A percentile compares a stretch with the other conserved stretches of the same genome.
These are phyloP conservation scores for Cystofilobasidium ferigula DNA, from an alignment of 768 basidiomycete genomes.

Conservation along the genomic window DNA sequence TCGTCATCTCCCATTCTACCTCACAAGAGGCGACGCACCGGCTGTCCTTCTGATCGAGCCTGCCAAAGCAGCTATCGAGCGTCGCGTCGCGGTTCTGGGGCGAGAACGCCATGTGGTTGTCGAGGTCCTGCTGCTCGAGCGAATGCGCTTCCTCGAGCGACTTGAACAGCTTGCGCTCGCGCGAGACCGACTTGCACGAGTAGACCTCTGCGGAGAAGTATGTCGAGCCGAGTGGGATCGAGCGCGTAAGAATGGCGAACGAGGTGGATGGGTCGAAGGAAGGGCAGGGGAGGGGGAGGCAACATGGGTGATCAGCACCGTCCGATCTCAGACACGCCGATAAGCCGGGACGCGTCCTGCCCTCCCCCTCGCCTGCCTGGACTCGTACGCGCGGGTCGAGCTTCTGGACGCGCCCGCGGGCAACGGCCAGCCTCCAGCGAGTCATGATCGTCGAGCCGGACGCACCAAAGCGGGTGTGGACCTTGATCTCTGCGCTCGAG, in stretches of 20 bases:
- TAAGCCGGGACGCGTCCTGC: not conserved
- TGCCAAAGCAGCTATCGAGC: conserved; percentile 25
- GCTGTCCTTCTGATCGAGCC: conserved; percentile 23
- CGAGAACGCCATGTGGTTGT: conserved; percentile 26
- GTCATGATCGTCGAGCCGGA: conserved; percentile 36
- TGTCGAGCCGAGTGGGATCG: not conserved
- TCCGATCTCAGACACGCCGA: not conserved
- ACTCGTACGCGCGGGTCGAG: not conserved
- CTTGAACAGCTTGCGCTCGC: conserved; percentile 93
- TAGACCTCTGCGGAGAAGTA: conserved; percentile 47
- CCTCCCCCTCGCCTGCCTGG: too few species aligned
- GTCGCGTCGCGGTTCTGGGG: conserved; percentile 18
- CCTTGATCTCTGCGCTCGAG: conserved; percentile 48
- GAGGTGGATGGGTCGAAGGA: conserved; percentile 8
- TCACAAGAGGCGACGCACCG: conserved; percentile 13
- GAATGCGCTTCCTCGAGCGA: conserved; percentile 74
- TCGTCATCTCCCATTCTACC: too few species aligned
- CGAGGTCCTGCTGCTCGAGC: conserved; percentile 49
- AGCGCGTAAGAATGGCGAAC: not conserved
- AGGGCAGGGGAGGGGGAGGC: not conserved
- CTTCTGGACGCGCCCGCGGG: not conserved
- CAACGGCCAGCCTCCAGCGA: not conserved
- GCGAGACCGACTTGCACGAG: conserved; percentile 92
- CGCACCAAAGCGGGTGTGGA: conserved; percentile 68
- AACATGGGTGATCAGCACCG: not conserved